phyloP scores from a whole-genome alignment of 805 yeast genomes.

The Sugiyamaella qingdaonensis region DNA sequence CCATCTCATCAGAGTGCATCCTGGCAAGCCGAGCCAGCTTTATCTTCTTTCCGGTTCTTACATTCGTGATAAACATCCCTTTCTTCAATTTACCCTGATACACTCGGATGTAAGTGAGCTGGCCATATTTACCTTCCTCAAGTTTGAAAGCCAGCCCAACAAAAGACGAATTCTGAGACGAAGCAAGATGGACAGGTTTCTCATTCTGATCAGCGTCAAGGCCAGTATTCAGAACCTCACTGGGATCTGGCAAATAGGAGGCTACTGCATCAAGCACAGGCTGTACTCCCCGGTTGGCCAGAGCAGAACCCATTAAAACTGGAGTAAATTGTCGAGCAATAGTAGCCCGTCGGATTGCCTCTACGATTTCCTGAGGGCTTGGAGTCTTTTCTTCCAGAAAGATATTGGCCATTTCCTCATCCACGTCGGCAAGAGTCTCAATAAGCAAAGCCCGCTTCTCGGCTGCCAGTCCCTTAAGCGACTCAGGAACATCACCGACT shows the following conservation, averaged over 20 bases:
- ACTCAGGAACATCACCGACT: slow-evolving; percentile 65
- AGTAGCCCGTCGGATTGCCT: slow-evolving; percentile 90
- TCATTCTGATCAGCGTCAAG: slow-evolving; percentile 64
- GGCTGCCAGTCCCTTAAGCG: slow-evolving; percentile 74
- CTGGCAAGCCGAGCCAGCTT: slow-evolving; percentile 92
- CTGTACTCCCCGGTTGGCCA: slow-evolving; percentile 94
- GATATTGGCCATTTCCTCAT: slow-evolving; percentile 93
- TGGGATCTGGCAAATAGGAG: slow-evolving; percentile 92
- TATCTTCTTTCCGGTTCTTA: slow-evolving; percentile 87
- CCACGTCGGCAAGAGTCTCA: slow-evolving; percentile 96
- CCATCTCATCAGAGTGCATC: slow-evolving; percentile 99
- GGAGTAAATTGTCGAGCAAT: slow-evolving; percentile 96
- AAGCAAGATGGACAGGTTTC: slow-evolving; percentile 65
- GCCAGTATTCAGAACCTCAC: slow-evolving; percentile 87
- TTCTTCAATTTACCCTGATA: slow-evolving; percentile 93
- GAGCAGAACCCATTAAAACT: slow-evolving; percentile 99
- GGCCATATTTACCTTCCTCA: slow-evolving; percentile 98
- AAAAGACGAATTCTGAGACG: slow-evolving; percentile 72
- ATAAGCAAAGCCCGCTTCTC: slow-evolving; percentile 83
- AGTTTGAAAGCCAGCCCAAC: slow-evolving; percentile 98
- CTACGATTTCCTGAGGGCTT: slow-evolving; percentile 72
- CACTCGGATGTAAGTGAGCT: slow-evolving; percentile 92
- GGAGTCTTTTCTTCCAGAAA: slow-evolving; percentile 90
- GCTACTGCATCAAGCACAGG: slow-evolving; percentile 94
- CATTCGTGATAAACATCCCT: slow-evolving; percentile 83